Evolutionary conservation across 2,329 filamentous ascomycete species (phyloP).

Genomic region (Hypoxylon sp.): DNA sequence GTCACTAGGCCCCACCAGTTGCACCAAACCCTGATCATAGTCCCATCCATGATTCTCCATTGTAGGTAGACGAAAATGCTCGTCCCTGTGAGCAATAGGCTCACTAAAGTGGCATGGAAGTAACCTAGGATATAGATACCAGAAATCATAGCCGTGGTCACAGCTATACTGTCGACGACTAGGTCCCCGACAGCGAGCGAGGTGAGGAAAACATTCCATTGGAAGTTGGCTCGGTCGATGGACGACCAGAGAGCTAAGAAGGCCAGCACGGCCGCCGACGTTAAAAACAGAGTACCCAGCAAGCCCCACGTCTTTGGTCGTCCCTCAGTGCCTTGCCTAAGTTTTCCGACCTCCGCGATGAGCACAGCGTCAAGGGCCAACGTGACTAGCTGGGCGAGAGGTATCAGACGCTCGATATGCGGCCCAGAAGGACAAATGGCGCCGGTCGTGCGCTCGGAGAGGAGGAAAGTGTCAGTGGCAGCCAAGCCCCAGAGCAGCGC

Average conservation of each 20-base stretch:
- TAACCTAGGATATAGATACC: slow-evolving; percentile 47
- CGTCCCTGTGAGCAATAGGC: slow-evolving; percentile 45
- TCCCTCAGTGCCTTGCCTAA: slow-evolving; percentile 49
- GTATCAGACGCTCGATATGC: slow-evolving; percentile 48
- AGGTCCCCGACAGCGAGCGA: slow-evolving; percentile 50
- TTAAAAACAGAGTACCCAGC: slow-evolving; percentile 43
- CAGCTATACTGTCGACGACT: slow-evolving; percentile 48
- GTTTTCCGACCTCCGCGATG: slow-evolving; percentile 46
- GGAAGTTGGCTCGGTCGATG: slow-evolving; percentile 46
- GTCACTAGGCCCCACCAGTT: slow-evolving; percentile 41
- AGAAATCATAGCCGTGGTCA: slow-evolving; percentile 45
- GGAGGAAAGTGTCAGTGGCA: slow-evolving; percentile 46
- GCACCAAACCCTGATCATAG: slow-evolving; percentile 45
- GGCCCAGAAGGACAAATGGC: slow-evolving; percentile 51
- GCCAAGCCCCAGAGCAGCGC: slow-evolving; percentile 53
- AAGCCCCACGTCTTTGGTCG: slow-evolving; percentile 42
- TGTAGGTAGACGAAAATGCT: slow-evolving; percentile 48
- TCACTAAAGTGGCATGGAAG: slow-evolving; percentile 49
- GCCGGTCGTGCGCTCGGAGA: slow-evolving; percentile 46
- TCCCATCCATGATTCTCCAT: slow-evolving; percentile 42
- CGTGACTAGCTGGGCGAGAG: slow-evolving; percentile 48
- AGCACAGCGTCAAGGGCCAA: slow-evolving; percentile 51
- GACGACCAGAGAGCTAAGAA: slow-evolving; percentile 49
- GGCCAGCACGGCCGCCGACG: slow-evolving; percentile 43
- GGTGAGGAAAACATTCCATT: slow-evolving; percentile 51